Base-by-base conservation (phyloP, 176 grass and related monocot species). In the Triticum turgidum region DNA sequence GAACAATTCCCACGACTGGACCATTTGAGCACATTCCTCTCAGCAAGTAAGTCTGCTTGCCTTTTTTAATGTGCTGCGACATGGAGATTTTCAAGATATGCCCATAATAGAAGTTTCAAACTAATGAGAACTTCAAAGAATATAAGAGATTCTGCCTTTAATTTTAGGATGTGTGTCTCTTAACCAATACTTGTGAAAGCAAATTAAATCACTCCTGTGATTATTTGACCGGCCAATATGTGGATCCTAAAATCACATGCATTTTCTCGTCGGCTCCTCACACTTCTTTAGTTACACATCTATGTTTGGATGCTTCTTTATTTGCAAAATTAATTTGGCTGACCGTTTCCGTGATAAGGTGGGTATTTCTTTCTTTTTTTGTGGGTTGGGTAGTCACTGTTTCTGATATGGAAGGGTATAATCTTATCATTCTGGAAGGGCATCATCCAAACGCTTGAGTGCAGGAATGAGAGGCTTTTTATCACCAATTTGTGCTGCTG, bases 1-100 rank as follows among this genome's bases (percentile, higher is more conserved):
- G 97, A 85, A 96, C 97, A 27, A 99, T 99, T 92, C 97, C 97
- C 24, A 93, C 94, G 0, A 91, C 94, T 51, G 90, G 94, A 61
- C 92, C 94, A 87, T 99, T 99, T 85, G 97, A 97, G 42, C 94
- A 77, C 78, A 97, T 99, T 86, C 88, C 94, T 39, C 85, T 99
- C 80, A 92, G 79, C 94, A 99, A 99, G 97, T 99, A 99, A 88
- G 89, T 94, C 77, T 27, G 20, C 63, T n/a, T 75, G 22, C 39
- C 38, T 67, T 68, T 41, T 35, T 12, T 41, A 67, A 56, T 69
- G 61, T 32, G 42, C 35, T 69, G 6, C 58, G 64, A 30, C 54
- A 29, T 42, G 5, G 25, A 18, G 34, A 58, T 58, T 37, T 69
- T 58, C 41, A 17, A 38, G 21, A 30, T 56, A 42, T 59, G 35